Conservation (phyloP, 805 yeast genomes). For the Yarrowia alimentaria region DNA sequence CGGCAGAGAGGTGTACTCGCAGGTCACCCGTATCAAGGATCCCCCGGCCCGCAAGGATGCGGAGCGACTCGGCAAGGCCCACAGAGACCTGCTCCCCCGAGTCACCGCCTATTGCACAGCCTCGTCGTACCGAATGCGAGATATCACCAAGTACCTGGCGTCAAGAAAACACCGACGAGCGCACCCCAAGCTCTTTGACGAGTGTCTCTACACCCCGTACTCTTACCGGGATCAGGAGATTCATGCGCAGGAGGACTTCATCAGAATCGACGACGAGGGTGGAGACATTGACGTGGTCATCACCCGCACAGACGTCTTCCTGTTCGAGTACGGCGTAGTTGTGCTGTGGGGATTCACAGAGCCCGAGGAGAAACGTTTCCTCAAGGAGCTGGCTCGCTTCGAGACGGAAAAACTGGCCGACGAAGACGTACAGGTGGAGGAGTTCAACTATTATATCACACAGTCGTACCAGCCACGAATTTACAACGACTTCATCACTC, state of each 20-base stretch:
- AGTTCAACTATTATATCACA: conserved; percentile 91
- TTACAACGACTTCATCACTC: conserved; percentile 90
- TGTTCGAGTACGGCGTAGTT: conserved; percentile 96
- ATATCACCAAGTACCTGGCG: conserved; percentile 77
- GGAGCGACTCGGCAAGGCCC: conserved; percentile 83
- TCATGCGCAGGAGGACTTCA: conserved; percentile 37
- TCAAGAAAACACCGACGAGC: conserved; percentile 60
- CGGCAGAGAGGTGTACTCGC: conserved; percentile 69
- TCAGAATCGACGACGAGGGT: conserved; percentile 86
- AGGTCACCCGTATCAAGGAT: conserved; percentile 79
- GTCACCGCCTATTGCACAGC: conserved; percentile 97
- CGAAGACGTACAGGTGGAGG: conserved; percentile 92
- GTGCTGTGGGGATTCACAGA: conserved; percentile 94
- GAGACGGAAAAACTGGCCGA: conserved; percentile 85
- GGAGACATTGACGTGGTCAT: conserved; percentile 85
- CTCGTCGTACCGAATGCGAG: conserved; percentile 86
- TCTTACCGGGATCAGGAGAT: conserved; percentile 43
- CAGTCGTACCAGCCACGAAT: conserved; percentile 93
- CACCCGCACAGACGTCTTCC: conserved; percentile 67
- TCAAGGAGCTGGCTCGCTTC: conserved; percentile 82
- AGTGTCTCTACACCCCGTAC: conserved; percentile 91
- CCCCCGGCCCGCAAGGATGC: conserved; percentile 91
- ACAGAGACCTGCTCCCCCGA: conserved; percentile 79
- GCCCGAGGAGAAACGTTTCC: conserved; percentile 76
- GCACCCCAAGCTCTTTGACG: conserved; percentile 88